Base-by-base conservation (phyloP, 768 basidiomycete species). In the Suillus subalutaceus region DNA sequence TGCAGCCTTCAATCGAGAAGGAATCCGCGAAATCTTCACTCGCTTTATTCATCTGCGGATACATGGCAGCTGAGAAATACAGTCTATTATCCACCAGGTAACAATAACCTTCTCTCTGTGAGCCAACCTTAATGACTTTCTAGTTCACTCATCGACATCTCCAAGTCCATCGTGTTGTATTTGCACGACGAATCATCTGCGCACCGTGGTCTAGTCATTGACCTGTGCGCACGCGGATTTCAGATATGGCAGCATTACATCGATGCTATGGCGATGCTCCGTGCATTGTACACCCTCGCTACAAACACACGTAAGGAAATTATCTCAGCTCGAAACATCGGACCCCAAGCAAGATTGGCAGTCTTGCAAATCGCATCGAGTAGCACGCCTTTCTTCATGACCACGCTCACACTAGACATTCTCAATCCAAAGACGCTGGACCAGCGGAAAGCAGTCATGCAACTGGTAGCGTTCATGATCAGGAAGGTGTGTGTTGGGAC, bases 211-310 rank as follows among this genome's bases (percentile, higher is more conserved):
- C 81, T 96, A 15, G 94, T 93, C 0, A 89, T 97, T 68, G 97
- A 99, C 72, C 82, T 98, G 12, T 95, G 93, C 71, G 90, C 92
- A 2, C 88, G 92, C 55, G 97, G 97, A 0, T 99, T 98, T 74
- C 86, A 90, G 55, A 88, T 96, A 59, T 99, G 96, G 96, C 95
- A 97, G 72, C 89, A 94, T 69, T 95, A 96, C 70, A 84, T 96
- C 65, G 96, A 99, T 70, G 88, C 95, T 0, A 91, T 95, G 82
- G 90, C 90, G 66, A 89, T 97, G 63, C 80, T 99, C 20, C 89
- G 97, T 6, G 85, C 90, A 1, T 83, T 99, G 13, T 97, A 96
- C 74, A 83, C 80, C 20, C 83, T 97, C 32, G 91, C 95, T 0
- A 94, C 94, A 4, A 88, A 80, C 64, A 76, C 84, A 37, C 83